Base-by-base conservation (phyloP, 345 rosid genomes). In the Eucalyptus curtisii region DNA sequence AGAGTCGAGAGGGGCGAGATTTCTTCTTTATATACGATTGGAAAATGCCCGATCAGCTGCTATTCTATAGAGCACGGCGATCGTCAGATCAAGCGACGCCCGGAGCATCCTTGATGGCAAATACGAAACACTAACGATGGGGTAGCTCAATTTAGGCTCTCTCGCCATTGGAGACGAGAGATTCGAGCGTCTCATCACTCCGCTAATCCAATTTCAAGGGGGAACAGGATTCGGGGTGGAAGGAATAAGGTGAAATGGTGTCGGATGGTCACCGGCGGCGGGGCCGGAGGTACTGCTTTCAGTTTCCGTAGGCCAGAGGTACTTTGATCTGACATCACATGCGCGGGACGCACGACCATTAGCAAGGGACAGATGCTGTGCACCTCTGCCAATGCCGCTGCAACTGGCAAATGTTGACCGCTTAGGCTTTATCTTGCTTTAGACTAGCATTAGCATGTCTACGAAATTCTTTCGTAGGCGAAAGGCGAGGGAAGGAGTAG, bases 41-140 rank as follows among this genome's bases (percentile, higher is more conserved):
- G 19, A 8, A 64, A 64, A 64, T 64, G 5, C 15, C 10, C 0
- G 5, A n/a, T 8, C 5, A 3, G 2, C 5, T 15, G 0, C 5
- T 64, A 13, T n/a, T n/a, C n/a, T n/a, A 7, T n/a, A n/a, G 14
- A 33, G 76, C 20, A 14, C 2, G 0, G 0, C 1, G 0, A n/a
- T 64, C 20, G 2, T 2, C 6, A 2, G 10, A 64, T 64, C 11
- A 15, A 64, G 6, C 0, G 5, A n/a, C 0, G 4, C 33, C 8
- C 1, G 6, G 0, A 1, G 61, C 13, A 6, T 33, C 76, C 20
- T 64, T 14, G 76, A n/a, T 20, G 37, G 37, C 6, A 0, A 64
- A 14, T n/a, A 4, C 20, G 10, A 64, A 64, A 64, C 10, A n/a
- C 15, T 8, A n/a, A 64, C 4, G 6, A 64, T n/a, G 20, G 20